Evolutionary conservation across 495 filamentous ascomycete genomes (phyloP).

Genomic region (Penicillium taxi): DNA sequence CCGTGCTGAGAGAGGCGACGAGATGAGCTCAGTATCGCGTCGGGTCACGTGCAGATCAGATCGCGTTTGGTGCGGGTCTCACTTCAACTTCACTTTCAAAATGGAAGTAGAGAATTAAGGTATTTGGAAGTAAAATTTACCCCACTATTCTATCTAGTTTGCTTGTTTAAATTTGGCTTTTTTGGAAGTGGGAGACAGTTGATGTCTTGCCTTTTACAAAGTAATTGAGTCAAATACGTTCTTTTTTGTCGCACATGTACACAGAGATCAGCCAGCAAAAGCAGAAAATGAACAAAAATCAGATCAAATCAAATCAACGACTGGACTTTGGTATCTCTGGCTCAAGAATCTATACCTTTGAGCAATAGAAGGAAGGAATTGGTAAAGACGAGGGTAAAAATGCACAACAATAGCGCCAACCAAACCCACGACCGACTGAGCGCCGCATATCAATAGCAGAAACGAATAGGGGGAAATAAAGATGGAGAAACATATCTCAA

Average conservation of each 20-base stretch:
- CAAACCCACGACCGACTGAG: slow-evolving; percentile 31
- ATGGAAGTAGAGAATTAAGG: too few species aligned
- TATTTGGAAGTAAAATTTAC: too few species aligned
- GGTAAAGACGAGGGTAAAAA: slow-evolving; percentile 26
- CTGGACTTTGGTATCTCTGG: slow-evolving; percentile 43
- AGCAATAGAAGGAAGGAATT: slow-evolving; percentile 20
- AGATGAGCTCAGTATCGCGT: slow-evolving; percentile 36
- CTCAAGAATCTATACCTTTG: slow-evolving; percentile 42
- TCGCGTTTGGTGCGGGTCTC: slow-evolving; percentile 16
- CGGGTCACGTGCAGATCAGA: slow-evolving; percentile 30
- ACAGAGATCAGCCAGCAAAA: slow-evolving; percentile 8
- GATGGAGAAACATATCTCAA: slow-evolving; percentile 23
- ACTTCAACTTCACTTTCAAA: too few species aligned
- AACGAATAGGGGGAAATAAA: slow-evolving; percentile 14
- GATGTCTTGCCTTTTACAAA: too few species aligned
- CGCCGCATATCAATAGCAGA: too few species aligned
- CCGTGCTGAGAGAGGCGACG: slow-evolving; percentile 24
- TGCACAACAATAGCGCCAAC: slow-evolving; percentile 34
- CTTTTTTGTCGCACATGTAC: slow-evolving; percentile 14
- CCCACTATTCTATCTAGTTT: too few species aligned
- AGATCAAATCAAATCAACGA: slow-evolving; percentile 16
- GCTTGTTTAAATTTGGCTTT: too few species aligned
- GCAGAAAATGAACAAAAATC: slow-evolving; percentile 3
- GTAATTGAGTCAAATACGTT: slow-evolving; percentile 10
- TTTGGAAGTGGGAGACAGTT: too few species aligned